These are phyloP conservation scores for Conringia planisiliqua DNA, from an alignment of 345 rosid genomes.

Conservation along the genomic window DNA sequence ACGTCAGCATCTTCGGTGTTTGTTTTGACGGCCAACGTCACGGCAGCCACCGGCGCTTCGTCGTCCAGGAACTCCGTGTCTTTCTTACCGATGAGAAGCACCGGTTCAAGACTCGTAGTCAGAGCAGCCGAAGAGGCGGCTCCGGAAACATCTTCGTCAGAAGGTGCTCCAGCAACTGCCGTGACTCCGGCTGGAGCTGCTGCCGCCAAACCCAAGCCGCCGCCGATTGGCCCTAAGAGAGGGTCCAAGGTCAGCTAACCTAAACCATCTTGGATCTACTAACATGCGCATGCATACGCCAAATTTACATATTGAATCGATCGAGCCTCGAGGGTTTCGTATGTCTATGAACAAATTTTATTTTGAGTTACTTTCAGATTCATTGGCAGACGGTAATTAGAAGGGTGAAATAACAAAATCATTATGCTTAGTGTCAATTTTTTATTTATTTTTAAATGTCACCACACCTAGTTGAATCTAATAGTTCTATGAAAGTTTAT, in stretches of 20 bases:
- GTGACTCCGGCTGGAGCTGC: constrained; percentile 33
- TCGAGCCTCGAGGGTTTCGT: background rate
- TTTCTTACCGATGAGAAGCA: constrained; percentile 36
- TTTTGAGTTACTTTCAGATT: background rate
- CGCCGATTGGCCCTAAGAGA: constrained; percentile 90
- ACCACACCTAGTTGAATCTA: background rate
- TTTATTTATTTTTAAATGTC: too few species aligned
- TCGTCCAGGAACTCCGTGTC: constrained; percentile 47
- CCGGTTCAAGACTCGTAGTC: constrained; percentile 53
- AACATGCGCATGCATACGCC: background rate
- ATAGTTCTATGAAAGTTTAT: background rate
- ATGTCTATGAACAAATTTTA: background rate
- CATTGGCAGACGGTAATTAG: background rate
- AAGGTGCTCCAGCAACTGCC: constrained; percentile 36
- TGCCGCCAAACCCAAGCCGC: constrained; percentile 68
- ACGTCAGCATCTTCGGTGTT: constrained; percentile 71
- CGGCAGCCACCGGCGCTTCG: constrained; percentile 34
- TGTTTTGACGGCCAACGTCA: constrained; percentile 44
- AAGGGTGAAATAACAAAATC: background rate
- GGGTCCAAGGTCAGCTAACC: constrained; percentile 67
- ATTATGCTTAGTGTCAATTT: too few species aligned
- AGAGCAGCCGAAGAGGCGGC: constrained; percentile 62
- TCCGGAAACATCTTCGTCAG: constrained; percentile 38
- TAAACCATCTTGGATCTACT: background rate
- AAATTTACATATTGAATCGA: background rate